Conservation (phyloP, 345 rosid species). For the Combretum micranthum region DNA sequence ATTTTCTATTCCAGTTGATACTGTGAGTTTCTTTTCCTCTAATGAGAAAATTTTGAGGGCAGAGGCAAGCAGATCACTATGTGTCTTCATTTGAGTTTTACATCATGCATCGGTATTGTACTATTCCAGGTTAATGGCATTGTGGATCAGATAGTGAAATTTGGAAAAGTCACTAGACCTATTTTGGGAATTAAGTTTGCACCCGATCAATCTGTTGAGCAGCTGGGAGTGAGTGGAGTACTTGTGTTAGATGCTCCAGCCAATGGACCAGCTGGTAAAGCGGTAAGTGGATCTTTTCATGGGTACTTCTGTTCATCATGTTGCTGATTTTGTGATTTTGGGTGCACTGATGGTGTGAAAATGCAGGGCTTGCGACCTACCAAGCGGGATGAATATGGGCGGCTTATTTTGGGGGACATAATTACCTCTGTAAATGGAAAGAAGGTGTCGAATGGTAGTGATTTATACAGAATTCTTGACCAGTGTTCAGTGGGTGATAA, state of each 20-base stretch:
- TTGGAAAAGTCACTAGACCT: conserved; percentile 86
- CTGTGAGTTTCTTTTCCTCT: conserved; percentile 41
- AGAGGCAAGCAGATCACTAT: neutral
- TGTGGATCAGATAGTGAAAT: conserved; percentile 85
- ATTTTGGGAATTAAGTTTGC: conserved; percentile 94
- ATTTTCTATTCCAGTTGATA: conserved; percentile 95
- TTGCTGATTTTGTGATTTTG: neutral
- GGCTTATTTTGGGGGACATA: conserved; percentile 84
- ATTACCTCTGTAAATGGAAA: conserved; percentile 81
- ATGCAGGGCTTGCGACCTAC: conserved; percentile 76
- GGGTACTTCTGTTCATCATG: neutral
- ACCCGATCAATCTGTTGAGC: conserved; percentile 96
- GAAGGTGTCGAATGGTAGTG: conserved; percentile 75
- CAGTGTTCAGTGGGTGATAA: conserved; percentile 84
- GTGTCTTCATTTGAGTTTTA: neutral
- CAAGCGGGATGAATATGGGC: conserved; percentile 84
- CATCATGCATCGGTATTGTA: conserved; percentile 5
- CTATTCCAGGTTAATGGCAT: conserved; percentile 74
- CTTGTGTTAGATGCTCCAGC: conserved; percentile 91
- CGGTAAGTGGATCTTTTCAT: conserved; percentile 40
- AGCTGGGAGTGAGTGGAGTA: conserved; percentile 94
- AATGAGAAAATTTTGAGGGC: neutral
- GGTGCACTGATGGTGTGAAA: conserved; percentile 5
- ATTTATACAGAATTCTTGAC: conserved; percentile 86
- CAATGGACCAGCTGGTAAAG: conserved; percentile 95